Evolutionary conservation across 2,329 filamentous ascomycete genomes (phyloP), one percentile per base, ranked within the genome.

Genomic region (Cladosporium halotolerans): DNA sequence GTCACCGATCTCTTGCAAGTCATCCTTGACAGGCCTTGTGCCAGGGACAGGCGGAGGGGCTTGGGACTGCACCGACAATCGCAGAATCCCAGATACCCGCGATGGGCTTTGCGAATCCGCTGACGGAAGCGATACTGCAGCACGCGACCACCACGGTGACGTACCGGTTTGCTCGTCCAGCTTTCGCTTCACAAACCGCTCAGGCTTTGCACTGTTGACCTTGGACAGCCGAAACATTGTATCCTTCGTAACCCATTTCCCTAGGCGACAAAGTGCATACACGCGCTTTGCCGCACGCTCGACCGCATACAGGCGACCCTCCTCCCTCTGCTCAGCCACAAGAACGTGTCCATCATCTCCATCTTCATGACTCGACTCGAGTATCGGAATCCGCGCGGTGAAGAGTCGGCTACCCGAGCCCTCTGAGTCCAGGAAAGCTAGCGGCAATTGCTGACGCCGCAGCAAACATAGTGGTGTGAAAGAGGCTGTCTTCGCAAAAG

Each of bases 201-300:
- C 63, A 46, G 66, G 49, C 34, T 49, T 23, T 19, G 11, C 34
- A n/a, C 57, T 18, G 8, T 45, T 31, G 9, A 62, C 52, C 65
- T 66, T 36, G 38, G 81, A 79, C 38, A 74, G 67, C 9, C 68
- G 65, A 19, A 70, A 70, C 28, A 90, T 71, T 6, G 75, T 70
- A 34, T 78, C 74, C 48, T 85, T 65, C 56, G 83, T 79, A 18
- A 87, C 76, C 84, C 85, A 88, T 16, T 73, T 68, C 2, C 81
- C 84, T 41, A 93, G 72, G 61, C 80, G 83, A 67, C 84, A 90
- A 23, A 89, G 66, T 9, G 81, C 79, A 66, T 88, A 91, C 3
- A 85, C 72, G 1, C 78, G 78, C 44, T 72, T 68, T 13, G 76
- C 72, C 34, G 87, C 81, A 19, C 81, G 77, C 70, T 91, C 87